These are phyloP conservation scores for Talaromyces albobiverticillius DNA, from an alignment of 2,329 filamentous ascomycete genomes.

Conservation along the genomic window DNA sequence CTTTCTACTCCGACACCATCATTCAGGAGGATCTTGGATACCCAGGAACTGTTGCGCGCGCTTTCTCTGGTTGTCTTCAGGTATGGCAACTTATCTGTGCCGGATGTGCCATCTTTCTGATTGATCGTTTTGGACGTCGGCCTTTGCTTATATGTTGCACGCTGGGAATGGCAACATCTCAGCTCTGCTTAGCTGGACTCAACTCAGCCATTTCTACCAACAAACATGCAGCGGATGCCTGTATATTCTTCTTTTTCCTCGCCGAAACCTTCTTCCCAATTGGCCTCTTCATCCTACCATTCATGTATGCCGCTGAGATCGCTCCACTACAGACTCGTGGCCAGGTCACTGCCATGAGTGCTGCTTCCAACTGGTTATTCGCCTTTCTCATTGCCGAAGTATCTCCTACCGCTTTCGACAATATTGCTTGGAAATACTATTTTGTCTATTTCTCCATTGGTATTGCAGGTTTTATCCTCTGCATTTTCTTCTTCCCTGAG, in stretches of 20 bases:
- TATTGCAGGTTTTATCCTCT: constrained; percentile 40
- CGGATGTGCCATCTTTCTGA: constrained; percentile 60
- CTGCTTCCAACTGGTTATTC: constrained; percentile 55
- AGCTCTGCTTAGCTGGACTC: constrained; percentile 43
- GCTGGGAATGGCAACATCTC: constrained; percentile 56
- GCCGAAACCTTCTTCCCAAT: neutral
- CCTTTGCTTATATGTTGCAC: constrained; percentile 63
- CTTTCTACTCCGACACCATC: constrained; percentile 30
- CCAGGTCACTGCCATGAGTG: constrained; percentile 37
- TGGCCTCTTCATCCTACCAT: constrained; percentile 7
- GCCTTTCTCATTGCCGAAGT: constrained; percentile 60
- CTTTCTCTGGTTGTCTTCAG: constrained; percentile 24
- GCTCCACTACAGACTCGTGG: neutral
- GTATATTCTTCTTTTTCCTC: constrained; percentile 20
- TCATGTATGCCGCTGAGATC: constrained; percentile 9
- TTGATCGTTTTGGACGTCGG: constrained; percentile 74
- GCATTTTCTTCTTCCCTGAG: constrained; percentile 38
- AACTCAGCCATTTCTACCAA: constrained; percentile 31
- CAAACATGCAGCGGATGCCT: constrained; percentile 49
- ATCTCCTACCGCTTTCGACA: constrained; percentile 55
- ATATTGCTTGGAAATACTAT: constrained; percentile 55
- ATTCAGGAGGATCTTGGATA: constrained; percentile 23
- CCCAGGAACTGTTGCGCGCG: constrained; percentile 18
- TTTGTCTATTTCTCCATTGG: constrained; percentile 49
- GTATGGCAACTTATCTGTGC: constrained; percentile 15